Conservation (phyloP, 805 yeast genomes). For the Barnettozyma botsteinii region DNA sequence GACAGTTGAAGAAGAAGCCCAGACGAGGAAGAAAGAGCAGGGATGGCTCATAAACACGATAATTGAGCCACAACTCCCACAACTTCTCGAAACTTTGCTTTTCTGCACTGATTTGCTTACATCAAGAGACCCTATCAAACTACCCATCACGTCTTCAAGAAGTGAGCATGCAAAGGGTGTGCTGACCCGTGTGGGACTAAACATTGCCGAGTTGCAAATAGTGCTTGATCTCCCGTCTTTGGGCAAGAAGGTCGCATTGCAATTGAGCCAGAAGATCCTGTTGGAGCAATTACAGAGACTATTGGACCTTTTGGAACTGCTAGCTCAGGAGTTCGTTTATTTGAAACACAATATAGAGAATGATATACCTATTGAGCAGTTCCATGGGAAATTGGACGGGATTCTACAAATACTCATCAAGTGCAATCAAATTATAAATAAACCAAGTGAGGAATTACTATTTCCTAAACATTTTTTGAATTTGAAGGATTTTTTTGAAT, state of each 20-base stretch:
- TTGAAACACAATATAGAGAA: conserved; percentile 31
- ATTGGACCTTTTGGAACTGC: conserved; percentile 28
- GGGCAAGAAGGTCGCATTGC: conserved; percentile 37
- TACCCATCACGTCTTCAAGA: conserved; percentile 52
- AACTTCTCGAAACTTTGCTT: conserved; percentile 37
- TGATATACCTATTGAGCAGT: conserved; percentile 6
- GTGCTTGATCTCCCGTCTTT: conserved; percentile 32
- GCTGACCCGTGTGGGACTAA: conserved; percentile 48
- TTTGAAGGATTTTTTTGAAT: conserved; percentile 33
- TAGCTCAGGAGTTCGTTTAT: conserved; percentile 19
- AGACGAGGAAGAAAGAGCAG: conserved; percentile 27
- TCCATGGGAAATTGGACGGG: conserved; percentile 17
- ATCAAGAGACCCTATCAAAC: conserved; percentile 38
- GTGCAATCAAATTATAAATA: conserved; percentile 35
- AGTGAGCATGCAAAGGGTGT: conserved; percentile 57
- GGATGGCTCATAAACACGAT: conserved; percentile 44
- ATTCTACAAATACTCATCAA: conserved; percentile 23
- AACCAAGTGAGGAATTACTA: conserved; percentile 47
- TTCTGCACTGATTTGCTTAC: conserved; percentile 36
- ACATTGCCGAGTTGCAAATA: conserved; percentile 43
- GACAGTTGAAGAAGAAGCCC: conserved; percentile 4
- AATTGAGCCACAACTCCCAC: conserved; percentile 43
- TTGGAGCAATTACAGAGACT: conserved; percentile 37
- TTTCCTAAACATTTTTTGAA: conserved; percentile 51
- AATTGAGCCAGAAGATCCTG: conserved; percentile 32